Evolutionary conservation across 352 stramenopile species (phyloP), one percentile per base, ranked within the genome.

Genomic region (Peronospora destructor): DNA sequence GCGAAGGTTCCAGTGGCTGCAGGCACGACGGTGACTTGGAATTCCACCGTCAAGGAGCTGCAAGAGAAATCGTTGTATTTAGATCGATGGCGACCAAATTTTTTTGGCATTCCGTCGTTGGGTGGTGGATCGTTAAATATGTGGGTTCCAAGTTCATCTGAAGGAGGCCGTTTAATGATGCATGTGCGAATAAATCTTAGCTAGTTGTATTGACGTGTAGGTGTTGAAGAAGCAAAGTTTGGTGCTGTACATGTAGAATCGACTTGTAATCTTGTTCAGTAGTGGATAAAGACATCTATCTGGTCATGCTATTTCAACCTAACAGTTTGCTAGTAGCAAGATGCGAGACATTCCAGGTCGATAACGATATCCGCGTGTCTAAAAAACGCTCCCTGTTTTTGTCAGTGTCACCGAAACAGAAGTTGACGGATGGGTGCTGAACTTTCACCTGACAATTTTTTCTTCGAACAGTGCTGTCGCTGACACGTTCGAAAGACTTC

Each of bases 131-230:
- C 59, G 12, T 40, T 63, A 1, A 47, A 49, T 8, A 19, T 67
- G 45, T 64, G 59, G 59, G 9, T 63, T 7, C 38, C 59, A 2
- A 45, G 35, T 6, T 39, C 53, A 16, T 50, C 44, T n/a, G 26
- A 59, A 29, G 53, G 53, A 26, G 59, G 54, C n/a, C 59, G 59
- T 23, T 44, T 64, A 34, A 55, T 39, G 3, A 34, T 63, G 45
- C 48, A 60, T 46, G 53, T 59, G 25, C 39, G 37, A 49, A 60
- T 64, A 10, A 67, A 64, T 67, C 39, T 59, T 6, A 64, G 50
- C 23, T 61, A 61, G 40, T 14, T 43, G 39, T 55, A 41, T 36
- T 16, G 17, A 36, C 30, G 17, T 21, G 17, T 14, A 23, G 1
- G 10, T 42, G 17, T n/a, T 14, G 44, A 11, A 36, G 11, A 36